Evolutionary conservation across 2,329 filamentous ascomycete genomes (phyloP).

Genomic region (Sarocladiaceae sp.): DNA sequence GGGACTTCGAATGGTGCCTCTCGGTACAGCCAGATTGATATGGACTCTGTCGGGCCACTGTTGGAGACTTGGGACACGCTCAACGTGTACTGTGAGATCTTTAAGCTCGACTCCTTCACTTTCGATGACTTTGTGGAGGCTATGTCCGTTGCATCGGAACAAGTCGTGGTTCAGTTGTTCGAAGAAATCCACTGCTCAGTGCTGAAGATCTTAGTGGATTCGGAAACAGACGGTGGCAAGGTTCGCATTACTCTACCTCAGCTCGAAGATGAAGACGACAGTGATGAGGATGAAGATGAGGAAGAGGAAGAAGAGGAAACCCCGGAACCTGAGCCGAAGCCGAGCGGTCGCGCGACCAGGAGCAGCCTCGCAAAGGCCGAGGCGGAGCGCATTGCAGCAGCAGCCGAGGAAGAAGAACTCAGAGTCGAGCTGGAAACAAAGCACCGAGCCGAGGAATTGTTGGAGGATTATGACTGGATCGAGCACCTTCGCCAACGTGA

Average conservation of each 20-base stretch:
- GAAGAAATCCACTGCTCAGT: constrained; percentile 90
- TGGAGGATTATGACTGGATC: constrained; percentile 76
- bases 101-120: constrained; percentile 92
- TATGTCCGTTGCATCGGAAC: constrained; percentile 70
- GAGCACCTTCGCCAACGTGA: constrained; percentile 78
- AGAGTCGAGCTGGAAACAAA: constrained; percentile 44
- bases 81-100: constrained; percentile 96
- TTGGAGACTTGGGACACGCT: constrained; percentile 95
- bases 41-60: constrained; percentile 80
- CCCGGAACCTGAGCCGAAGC: constrained; percentile 68
- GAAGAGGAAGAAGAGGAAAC: constrained; percentile 56
- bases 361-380: constrained; percentile 82
- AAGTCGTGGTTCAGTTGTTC: constrained; percentile 76
- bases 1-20: constrained; percentile 10
- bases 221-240: constrained; percentile 71
- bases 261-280: constrained; percentile 66
- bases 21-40: constrained; percentile 53
- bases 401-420: constrained; percentile 45
- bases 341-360: constrained; percentile 68
- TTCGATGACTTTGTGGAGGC: constrained; percentile 95
- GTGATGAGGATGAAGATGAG: constrained; percentile 57
- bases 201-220: constrained; percentile 78
- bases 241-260: constrained; percentile 76
- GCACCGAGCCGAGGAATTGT: constrained; percentile 72
- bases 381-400: constrained; percentile 58